Base-by-base conservation (phyloP, 495 filamentous ascomycete species). In the Letharia lupina region DNA sequence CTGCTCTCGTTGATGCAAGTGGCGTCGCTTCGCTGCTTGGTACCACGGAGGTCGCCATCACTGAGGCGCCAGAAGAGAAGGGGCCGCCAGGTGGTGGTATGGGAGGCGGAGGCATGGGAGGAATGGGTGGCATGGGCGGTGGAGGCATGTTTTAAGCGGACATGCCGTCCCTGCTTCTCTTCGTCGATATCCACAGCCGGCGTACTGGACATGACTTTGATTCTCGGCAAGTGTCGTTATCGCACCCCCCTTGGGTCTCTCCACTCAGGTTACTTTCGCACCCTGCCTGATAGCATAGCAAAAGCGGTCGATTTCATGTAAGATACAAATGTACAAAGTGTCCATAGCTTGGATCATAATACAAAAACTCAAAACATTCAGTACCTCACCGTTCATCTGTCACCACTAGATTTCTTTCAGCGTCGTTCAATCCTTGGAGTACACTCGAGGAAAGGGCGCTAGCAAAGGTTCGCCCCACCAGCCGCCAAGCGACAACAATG, bases 21-120 rank as follows among this genome's bases (percentile, higher is more conserved):
- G 94, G 94, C 81, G 94, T 98, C 71, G 93, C 94, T 52, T 97
- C 93, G 62, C 85, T 98, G 64, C 89, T 98, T 69, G 94, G 94
- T 77, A 98, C 94, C 71, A 98, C 95, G 68, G 94, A 98, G 79
- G 93, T 96, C 67, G 92, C 93, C 62, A 93, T 98, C 68, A 91
- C 96, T 63, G 94, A 98, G 79, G 94, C 95, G 63, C 84, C 89
- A 60, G 95, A 96, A 75, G 92, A 96, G 77, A 96, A 96, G 89
- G 83, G 78, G 61, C 82, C 81, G 72, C 75, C 80, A 69, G 86
- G 84, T 54, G 87, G 86, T 60, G 86, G 87, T 61, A 87, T 89
- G 82, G 88, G 87, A 41, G 86, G 84, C 61, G 70, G 81, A 78
- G 79, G 79, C 74, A 69, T 69, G 60, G 81, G 83, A 37, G 86